Evolutionary conservation across 805 yeast species (phyloP).

Genomic region (Saccharomycopsis fibuligera): DNA sequence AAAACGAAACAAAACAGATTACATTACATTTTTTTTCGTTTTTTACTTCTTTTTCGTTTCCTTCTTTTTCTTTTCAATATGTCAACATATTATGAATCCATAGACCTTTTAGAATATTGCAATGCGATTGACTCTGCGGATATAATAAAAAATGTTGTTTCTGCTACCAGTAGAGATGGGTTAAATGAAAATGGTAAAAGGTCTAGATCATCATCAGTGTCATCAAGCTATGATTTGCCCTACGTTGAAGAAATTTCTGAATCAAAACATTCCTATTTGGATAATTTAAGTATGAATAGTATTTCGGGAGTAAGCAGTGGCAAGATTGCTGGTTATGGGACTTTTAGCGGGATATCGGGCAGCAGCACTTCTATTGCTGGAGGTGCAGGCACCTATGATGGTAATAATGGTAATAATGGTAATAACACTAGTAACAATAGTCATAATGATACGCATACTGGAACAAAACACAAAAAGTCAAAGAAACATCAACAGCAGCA

Average conservation of each 20-base stretch:
- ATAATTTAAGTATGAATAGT: too few relatives aligned
- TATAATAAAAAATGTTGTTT: constrained; percentile 1
- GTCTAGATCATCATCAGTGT: constrained; percentile 9
- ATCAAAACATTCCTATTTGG: too few relatives aligned
- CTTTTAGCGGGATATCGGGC: too few relatives aligned
- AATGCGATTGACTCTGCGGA: constrained; percentile 17
- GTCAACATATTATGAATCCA: constrained; percentile 14
- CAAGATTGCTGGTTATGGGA: background rate
- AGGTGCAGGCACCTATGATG: too few relatives aligned
- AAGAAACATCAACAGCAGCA: constrained; percentile 6
- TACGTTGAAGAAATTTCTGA: background rate
- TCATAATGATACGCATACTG: background rate
- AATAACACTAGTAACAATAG: constrained; percentile 1
- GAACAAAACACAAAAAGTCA: constrained; percentile 2
- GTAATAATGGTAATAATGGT: background rate
- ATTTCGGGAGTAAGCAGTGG: background rate
- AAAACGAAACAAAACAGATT: background rate
- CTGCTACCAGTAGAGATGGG: background rate
- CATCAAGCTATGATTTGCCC: constrained; percentile 12
- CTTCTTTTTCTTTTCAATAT: background rate
- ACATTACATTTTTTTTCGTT: background rate
- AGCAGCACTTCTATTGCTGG: too few relatives aligned
- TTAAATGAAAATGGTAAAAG: background rate
- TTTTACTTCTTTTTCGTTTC: background rate
- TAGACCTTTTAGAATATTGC: constrained; percentile 18